Evolutionary conservation across 352 stramenopile species (phyloP).

Genomic region (Phytophthora ohioensis): DNA sequence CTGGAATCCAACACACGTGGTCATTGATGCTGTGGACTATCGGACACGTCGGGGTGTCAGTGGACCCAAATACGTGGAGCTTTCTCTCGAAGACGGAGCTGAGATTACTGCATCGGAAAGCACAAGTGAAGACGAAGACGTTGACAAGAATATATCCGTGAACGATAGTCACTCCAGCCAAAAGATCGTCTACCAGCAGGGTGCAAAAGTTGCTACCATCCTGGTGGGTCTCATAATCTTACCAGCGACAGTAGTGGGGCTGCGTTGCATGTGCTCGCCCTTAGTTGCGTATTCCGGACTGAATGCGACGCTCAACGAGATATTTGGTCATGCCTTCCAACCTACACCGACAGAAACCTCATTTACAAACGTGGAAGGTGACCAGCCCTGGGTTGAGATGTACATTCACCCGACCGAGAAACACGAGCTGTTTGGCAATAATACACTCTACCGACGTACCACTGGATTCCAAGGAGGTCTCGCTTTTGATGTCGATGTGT

Average conservation of each 20-base stretch:
- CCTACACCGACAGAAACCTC: constrained; percentile 12
- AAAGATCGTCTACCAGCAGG: background rate
- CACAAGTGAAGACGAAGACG: constrained; percentile 2
- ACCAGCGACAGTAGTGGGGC: constrained; percentile 9
- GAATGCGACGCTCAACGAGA: constrained; percentile 28
- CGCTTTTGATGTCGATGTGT: constrained; percentile 51
- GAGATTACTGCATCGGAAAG: constrained; percentile 1
- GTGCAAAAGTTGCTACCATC: background rate
- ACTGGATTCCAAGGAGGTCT: constrained; percentile 54
- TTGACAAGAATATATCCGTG: background rate
- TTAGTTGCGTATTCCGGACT: constrained; percentile 28
- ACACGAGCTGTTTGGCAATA: constrained; percentile 23
- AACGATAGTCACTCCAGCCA: background rate
- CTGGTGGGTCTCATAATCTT: constrained; percentile 6
- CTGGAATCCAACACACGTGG: constrained; percentile 24
- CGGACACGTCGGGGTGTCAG: background rate
- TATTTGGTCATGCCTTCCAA: constrained; percentile 27
- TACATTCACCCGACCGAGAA: constrained; percentile 31
- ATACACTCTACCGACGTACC: constrained; percentile 29
- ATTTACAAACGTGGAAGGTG: constrained; percentile 12
- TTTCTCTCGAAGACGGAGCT: constrained; percentile 12
- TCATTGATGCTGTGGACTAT: background rate
- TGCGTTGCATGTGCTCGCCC: constrained; percentile 17
- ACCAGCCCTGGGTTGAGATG: constrained; percentile 28
- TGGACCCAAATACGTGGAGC: constrained; percentile 19